Percentiles rank a stretch among this genome's conserved stretches.
phyloP scores from a whole-genome alignment of 1,284 basidiomycete species.

The Moniliophthora roreri region DNA sequence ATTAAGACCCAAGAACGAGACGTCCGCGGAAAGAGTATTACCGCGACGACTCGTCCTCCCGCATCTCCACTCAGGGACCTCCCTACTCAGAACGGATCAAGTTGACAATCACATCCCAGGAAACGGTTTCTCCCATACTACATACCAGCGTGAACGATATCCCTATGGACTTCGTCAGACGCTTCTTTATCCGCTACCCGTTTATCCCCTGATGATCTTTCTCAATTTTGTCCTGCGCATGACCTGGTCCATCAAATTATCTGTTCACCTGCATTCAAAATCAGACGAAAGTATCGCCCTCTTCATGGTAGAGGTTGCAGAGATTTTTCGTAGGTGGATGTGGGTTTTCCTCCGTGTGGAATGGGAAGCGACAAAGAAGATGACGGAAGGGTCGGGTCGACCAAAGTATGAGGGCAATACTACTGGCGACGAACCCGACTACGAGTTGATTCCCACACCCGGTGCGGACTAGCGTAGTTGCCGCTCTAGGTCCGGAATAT shows the following conservation, averaged over 20 bases:
- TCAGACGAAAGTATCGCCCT: conserved; percentile 83
- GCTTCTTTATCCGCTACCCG: conserved; percentile 76
- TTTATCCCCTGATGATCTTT: conserved; percentile 86
- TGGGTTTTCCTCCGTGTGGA: conserved; percentile 98
- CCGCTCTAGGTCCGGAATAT: not conserved
- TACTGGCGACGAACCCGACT: conserved; percentile 18
- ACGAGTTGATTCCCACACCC: conserved; percentile 25
- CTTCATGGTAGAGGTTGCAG: conserved; percentile 90
- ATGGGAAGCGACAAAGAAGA: conserved; percentile 83
- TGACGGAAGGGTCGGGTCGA: conserved; percentile 19
- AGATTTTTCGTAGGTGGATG: conserved; percentile 88
- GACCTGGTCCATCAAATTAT: conserved; percentile 94
- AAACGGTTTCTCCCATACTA: conserved; percentile 1
- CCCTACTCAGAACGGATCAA: conserved; percentile 22
- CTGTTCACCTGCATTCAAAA: conserved; percentile 83
- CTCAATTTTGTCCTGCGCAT: conserved; percentile 90
- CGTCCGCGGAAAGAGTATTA: conserved; percentile 25
- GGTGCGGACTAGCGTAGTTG: conserved; percentile 8
- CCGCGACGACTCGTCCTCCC: conserved; percentile 44
- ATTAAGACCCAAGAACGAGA: conserved; percentile 42
- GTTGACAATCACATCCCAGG: conserved; percentile 8
- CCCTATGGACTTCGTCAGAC: conserved; percentile 72
- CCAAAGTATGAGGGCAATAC: conserved; percentile 8
- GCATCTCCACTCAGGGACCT: conserved; percentile 41
- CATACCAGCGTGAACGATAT: conserved; percentile 30